Evolutionary conservation across 2,329 filamentous ascomycete species (phyloP), one percentile per base, ranked within the genome.

Genomic region (Sarocladium strictum): DNA sequence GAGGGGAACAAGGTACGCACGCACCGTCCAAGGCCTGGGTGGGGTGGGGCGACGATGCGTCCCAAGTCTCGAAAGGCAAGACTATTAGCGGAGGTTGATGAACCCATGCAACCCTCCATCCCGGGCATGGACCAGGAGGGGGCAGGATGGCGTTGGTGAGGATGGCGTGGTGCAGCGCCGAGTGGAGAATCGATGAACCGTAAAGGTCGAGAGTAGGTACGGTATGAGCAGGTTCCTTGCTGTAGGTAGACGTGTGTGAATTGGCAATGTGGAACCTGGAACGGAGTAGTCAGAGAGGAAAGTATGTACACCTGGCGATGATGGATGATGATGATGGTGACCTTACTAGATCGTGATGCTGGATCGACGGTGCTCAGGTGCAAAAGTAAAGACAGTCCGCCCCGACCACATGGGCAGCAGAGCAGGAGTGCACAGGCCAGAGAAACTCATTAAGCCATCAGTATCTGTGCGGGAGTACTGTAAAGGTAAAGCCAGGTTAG

Each of bases 71-170:
- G 24, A 47, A 47, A 12, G 47, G 26, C n/a, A 33, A 33, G 47
- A 51, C 43, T 17, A 27, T 26, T 26, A 47, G 43, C 43, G 24
- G 47, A 33, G 47, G 47, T 3, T 4, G 47, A 51, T 29, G 47
- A 51, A 51, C 47, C 47, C 47, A 51, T 51, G 47, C 47, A 33
- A 11, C 47, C 9, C 47, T 51, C 27, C 27, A 51, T 33, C 21
- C 26, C 27, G 17, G 23, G 23, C 9, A 23, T 29, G 35, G 27
- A 17, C 47, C 21, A 33, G n/a, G 17, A 21, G 27, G 21, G 29
- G n/a, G 9, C 17, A 7, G 4, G 21, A 43, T 23, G 17, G 40
- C n/a, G 43, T 10, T 47, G 43, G 43, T 47, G 43, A 27, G 12
- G 9, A 24, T 29, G 43, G 43, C 24, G 40, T 17, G 43, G 43